Evolutionary conservation across 495 filamentous ascomycete species (phyloP), one percentile per base, ranked within the genome.

Genomic region (Arthonia radiata): DNA sequence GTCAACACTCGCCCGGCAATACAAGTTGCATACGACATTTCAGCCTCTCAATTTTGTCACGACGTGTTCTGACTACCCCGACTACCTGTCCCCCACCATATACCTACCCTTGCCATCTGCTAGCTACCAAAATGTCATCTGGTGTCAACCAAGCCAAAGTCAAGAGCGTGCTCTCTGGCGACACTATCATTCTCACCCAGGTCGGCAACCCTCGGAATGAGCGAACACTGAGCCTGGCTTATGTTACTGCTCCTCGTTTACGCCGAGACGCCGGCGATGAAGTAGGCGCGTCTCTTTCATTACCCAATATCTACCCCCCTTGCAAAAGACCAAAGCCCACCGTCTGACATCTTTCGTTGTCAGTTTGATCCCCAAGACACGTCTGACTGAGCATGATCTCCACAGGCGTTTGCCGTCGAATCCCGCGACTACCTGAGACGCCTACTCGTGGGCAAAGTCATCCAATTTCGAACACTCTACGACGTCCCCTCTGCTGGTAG

Each of bases 191-290:
- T 32, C 56, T 94, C 38, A 61, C 69, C 39, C 67, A 70, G 42
- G 59, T 71, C 40, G 66, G 72, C 44, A 75, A 81, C 32, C 64
- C 69, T 15, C 56, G 59, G 28, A 56, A 62, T 44, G 89, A 94
- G 51, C 71, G 76, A 34, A 71, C 61, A 19, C 59, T 99, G 27
- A 89, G 79, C 34, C 54, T 99, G 27, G 83, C 89, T 26, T 94
- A 73, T 53, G 76, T 93, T 29, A 71, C 74, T 24, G 79, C 79
- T 10, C 89, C 89, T 0, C 67, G 79, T 37, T 46, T 94, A 38
- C 67, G 61, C 52, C 68, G 72, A 44, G 89, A 94, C 32, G n/a
- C n/a, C n/a, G 80, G 74, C 31, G 83, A 94, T 37, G 83, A 94
- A 56, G 70, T 75, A 33, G 36, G 49, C 41, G 4, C 28, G n/a